Evolutionary conservation across 1,284 basidiomycete species (phyloP).

Genomic region (Microbotryum silenes-acaulis): DNA sequence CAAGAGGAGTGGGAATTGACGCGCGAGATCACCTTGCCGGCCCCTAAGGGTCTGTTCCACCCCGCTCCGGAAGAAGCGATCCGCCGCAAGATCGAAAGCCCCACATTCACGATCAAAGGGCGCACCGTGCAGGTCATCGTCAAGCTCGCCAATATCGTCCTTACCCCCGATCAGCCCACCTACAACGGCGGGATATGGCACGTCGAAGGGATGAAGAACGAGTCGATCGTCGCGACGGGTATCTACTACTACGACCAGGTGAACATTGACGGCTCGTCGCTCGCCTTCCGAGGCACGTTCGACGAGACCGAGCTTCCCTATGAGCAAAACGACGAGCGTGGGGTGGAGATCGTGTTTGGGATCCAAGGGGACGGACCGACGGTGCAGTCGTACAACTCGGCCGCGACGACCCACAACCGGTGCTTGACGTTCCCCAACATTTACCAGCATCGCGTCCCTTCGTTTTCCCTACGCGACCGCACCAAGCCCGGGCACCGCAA

Average conservation of each 20-base stretch:
- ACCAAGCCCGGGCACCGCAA: conserved; percentile 48
- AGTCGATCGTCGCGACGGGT: conserved; percentile 48
- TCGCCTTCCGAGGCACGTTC: conserved; percentile 21
- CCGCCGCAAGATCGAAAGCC: not conserved
- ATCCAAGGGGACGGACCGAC: conserved; percentile 7
- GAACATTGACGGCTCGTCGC: conserved; percentile 19
- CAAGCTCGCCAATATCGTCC: conserved; percentile 48
- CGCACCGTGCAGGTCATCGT: conserved; percentile 48
- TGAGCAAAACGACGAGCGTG: conserved; percentile 3
- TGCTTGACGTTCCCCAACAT: conserved; percentile 52
- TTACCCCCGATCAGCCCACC: conserved; percentile 46
- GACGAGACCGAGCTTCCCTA: conserved; percentile 1
- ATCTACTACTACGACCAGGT: conserved; percentile 43
- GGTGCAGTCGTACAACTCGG: conserved; percentile 40
- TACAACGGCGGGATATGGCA: conserved; percentile 49
- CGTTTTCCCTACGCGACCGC: conserved; percentile 45
- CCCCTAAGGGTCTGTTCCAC: not conserved
- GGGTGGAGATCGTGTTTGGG: conserved; percentile 6
- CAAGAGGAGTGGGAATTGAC: not conserved
- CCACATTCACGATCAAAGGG: conserved; percentile 31
- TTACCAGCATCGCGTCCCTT: conserved; percentile 48
- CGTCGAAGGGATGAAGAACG: conserved; percentile 53
- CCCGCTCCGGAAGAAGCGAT: not conserved
- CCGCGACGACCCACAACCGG: conserved; percentile 42
- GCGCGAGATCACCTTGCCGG: not conserved